A percentile compares a stretch with the other conserved stretches of the same genome.
Evolutionary conservation across 1,139 yeast species (phyloP).

Genomic region (Hyphopichia wangnamkhiaoensis): DNA sequence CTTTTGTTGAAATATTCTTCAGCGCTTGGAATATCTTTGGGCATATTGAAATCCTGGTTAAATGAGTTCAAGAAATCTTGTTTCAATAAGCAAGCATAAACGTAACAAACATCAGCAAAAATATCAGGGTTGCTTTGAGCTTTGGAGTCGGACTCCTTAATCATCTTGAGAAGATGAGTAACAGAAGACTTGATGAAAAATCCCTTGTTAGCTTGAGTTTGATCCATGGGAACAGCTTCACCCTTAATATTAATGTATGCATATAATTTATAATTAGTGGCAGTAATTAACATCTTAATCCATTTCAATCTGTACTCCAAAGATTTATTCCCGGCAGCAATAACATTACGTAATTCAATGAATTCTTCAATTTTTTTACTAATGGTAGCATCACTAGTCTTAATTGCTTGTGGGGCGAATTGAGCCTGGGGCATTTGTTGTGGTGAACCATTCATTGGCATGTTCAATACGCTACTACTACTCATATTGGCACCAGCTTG

Average conservation of each 20-base stretch:
- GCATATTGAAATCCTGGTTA: conserved; percentile 41
- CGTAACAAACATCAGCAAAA: conserved; percentile 31
- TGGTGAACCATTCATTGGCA: conserved; percentile 7
- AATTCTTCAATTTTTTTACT: conserved; percentile 38
- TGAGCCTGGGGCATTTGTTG: conserved; percentile 7
- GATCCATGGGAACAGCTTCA: conserved; percentile 35
- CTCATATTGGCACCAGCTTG: neutral
- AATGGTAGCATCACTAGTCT: conserved; percentile 23
- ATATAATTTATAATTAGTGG: conserved; percentile 43
- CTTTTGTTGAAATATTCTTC: conserved; percentile 35
- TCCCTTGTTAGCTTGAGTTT: conserved; percentile 32
- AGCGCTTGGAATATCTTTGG: conserved; percentile 31
- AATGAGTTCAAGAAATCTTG: conserved; percentile 33
- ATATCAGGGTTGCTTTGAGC: conserved; percentile 24
- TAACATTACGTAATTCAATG: conserved; percentile 33
- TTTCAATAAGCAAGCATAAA: conserved; percentile 43
- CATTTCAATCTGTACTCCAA: conserved; percentile 45
- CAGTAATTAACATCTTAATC: conserved; percentile 46
- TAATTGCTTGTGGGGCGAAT: conserved; percentile 6
- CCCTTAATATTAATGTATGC: conserved; percentile 49
- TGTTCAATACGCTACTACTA: conserved; percentile 1
- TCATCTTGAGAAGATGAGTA: conserved; percentile 40
- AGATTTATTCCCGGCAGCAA: conserved; percentile 47
- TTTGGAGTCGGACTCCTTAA: conserved; percentile 35
- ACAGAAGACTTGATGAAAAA: conserved; percentile 43